phyloP scores from a whole-genome alignment of 1,139 yeast species.

The Protomyces gravidus region DNA sequence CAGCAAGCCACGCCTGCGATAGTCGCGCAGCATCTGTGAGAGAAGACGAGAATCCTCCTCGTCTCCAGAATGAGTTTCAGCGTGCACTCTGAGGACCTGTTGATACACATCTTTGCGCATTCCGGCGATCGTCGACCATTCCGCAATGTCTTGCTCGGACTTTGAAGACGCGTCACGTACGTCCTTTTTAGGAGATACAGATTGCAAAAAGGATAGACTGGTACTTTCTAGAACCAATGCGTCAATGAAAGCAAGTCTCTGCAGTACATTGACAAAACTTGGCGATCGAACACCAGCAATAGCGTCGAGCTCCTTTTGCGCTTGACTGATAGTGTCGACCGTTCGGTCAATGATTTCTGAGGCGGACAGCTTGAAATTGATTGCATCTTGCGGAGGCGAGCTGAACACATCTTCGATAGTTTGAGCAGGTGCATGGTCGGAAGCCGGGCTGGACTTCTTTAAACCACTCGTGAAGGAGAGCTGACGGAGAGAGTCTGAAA shows the following conservation, averaged over 20 bases:
- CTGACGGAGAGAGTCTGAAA: not conserved
- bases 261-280: slow-evolving; percentile 54
- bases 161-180: slow-evolving; percentile 66
- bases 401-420: not conserved
- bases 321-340: not conserved
- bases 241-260: slow-evolving; percentile 45
- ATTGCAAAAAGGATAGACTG: slow-evolving; percentile 61
- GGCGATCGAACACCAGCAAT: slow-evolving; percentile 52
- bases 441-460: not conserved
- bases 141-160: slow-evolving; percentile 53
- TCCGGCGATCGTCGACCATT: slow-evolving; percentile 58
- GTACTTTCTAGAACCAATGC: slow-evolving; percentile 39
- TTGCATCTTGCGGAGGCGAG: not conserved
- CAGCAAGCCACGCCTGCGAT: slow-evolving; percentile 63
- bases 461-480: not conserved
- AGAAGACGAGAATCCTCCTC: slow-evolving; percentile 57
- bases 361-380: not conserved
- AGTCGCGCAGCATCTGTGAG: slow-evolving; percentile 54
- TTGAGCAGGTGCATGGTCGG: not conserved
- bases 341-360: not conserved
- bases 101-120: slow-evolving; percentile 63
- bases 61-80: slow-evolving; percentile 38
- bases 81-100: slow-evolving; percentile 36
- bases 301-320: slow-evolving; percentile 45
- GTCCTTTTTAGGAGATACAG: slow-evolving; percentile 59